Base-by-base conservation (phyloP, 495 filamentous ascomycete species). In the Amniculicola lignicola region DNA sequence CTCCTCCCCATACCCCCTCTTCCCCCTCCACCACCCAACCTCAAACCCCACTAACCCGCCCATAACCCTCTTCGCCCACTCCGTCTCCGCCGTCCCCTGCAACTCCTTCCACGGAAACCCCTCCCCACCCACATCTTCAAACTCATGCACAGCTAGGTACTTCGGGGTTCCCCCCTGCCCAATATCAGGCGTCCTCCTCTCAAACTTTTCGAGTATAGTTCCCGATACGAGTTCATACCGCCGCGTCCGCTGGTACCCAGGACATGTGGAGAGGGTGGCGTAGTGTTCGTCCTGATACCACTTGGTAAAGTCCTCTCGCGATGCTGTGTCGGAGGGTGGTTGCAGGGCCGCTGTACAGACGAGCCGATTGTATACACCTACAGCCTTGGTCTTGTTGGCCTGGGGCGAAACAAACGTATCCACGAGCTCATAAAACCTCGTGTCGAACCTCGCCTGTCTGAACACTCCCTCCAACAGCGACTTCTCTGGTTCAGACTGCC, bases 401-500 rank as follows among this genome's bases (percentile, higher is more conserved):
- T 53, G 40, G 22, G n/a, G n/a, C n/a, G n/a, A n/a, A n/a, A n/a
- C n/a, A n/a, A n/a, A n/a, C n/a, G n/a, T n/a, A n/a, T n/a, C n/a
- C n/a, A 63, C 45, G 0, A 31, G 29, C 47, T 61, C 54, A 40
- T 50, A 54, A 52, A 63, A 66, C 42, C 60, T 47, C 21, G 60
- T 66, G 42, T 60, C 52, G 51, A 66, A 66, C 44, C 51, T 15
- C 49, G 60, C 60, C 35, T 58, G 36, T 43, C 43, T 54, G 41
- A 66, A 66, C 22, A 66, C 47, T 5, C 40, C 46, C 40, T 58
- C 49, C 27, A 59, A 40, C 45, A 67, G 48, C 33, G 33, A 35
- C 37, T 47, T 33, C 41, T 38, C 31, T 11, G 64, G 64, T 49
- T 58, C 39, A 29, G 43, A 46, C 57, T 67, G 64, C 18, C 64